Base-by-base conservation (phyloP, 1,139 yeast species). In the Hemisphaericaspora subhashii region DNA sequence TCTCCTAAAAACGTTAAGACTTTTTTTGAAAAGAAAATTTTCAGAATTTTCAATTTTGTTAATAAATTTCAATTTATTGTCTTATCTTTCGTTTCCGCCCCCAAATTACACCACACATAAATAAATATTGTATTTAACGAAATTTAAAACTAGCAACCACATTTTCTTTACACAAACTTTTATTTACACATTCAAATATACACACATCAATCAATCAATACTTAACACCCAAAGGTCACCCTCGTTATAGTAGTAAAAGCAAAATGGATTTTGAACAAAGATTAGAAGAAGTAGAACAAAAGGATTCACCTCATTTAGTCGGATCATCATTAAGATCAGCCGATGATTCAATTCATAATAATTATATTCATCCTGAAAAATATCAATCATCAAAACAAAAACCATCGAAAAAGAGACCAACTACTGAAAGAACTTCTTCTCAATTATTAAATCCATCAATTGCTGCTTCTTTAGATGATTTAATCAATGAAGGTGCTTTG, bases 401-500 rank as follows among this genome's bases (percentile, higher is more conserved):
- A 41, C 43, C 46, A 18, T 35, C 20, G 34, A 27, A 27, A n/a
- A 27, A 27, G 12, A 15, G 20, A 27, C 31, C 31, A 27, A 12
- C 16, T 15, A 13, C 20, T 9, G 31, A 27, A 27, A 15, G 31
- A 27, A 9, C 37, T 16, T 25, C 39, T 24, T 24, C 27, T 5
- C 5, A 12, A 15, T 23, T 49, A 24, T 47, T 52, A 47, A 57
- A 51, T 42, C 44, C 50, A 21, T 51, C 62, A 20, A 54, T 71
- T 23, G 57, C 73, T 33, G 74, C 79, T 21, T 68, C 79, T 0
- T 69, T 79, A 47, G 82, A 74, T 44, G 83, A 80, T 33, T 66
- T 79, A 51, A 74, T 71, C 43, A 73, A 61, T 33, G 85, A 79
- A 51, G 86, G 86, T 16, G 85, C 84, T 0, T 62, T 81, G 38